Conservation (phyloP, 2,329 filamentous ascomycete species). For the Apiospora marii region DNA sequence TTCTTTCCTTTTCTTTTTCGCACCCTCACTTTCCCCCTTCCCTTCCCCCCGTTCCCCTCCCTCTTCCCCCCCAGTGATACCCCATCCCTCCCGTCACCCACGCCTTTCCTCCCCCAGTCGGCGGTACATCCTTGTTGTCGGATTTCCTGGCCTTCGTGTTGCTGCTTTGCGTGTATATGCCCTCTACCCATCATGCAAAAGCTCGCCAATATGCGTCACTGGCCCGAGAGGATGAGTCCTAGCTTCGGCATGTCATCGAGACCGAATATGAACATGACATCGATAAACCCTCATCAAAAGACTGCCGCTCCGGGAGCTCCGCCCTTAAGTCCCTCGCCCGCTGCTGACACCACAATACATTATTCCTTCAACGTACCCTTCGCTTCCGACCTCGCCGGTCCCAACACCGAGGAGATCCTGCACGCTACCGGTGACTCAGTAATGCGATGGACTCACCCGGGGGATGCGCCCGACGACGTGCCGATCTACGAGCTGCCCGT, state of each 20-base stretch:
- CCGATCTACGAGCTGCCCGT: slow-evolving; percentile 91
- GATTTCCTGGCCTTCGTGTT: slow-evolving; percentile 17
- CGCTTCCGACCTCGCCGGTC: slow-evolving; percentile 88
- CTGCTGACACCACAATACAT: slow-evolving; percentile 81
- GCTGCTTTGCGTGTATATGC: slow-evolving; percentile 14
- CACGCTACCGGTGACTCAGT: slow-evolving; percentile 90
- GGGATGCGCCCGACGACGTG: slow-evolving; percentile 83
- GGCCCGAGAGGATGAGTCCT: slow-evolving; percentile 74
- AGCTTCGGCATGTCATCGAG: slow-evolving; percentile 69
- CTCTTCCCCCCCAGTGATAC: slow-evolving; percentile 37
- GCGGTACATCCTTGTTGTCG: slow-evolving; percentile 27
- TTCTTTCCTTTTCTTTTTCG: slow-evolving; percentile 31
- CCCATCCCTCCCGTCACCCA: slow-evolving; percentile 32
- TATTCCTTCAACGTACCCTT: slow-evolving; percentile 98
- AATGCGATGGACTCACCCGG: slow-evolving; percentile 91
- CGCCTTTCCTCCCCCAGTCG: slow-evolving; percentile 25
- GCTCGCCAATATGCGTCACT: slow-evolving; percentile 75
- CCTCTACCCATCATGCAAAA: slow-evolving; percentile 67
- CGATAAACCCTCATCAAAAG: slow-evolving; percentile 66
- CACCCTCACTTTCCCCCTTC: slow-evolving; percentile 24
- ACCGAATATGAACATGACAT: slow-evolving; percentile 63
- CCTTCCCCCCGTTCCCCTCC: slow-evolving; percentile 30
- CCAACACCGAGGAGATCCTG: slow-evolving; percentile 92
- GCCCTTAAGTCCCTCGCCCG: slow-evolving; percentile 71
- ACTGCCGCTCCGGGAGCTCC: slow-evolving; percentile 58